These are phyloP conservation scores for Prunus yedoensis DNA, from an alignment of 331 rosid genomes.

Conservation along the genomic window DNA sequence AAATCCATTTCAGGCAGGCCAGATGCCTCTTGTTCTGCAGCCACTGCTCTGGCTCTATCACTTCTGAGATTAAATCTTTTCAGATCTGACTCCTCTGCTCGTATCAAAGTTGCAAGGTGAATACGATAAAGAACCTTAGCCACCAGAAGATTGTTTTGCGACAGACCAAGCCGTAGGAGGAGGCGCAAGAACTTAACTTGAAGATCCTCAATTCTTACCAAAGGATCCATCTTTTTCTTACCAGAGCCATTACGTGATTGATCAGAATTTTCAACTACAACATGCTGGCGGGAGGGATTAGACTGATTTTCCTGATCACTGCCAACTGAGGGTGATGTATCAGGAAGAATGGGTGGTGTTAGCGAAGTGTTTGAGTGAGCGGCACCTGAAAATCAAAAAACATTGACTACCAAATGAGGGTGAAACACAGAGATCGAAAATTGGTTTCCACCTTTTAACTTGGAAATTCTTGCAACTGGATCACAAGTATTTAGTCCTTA, in stretches of 20 bases:
- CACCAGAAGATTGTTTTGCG: slow-evolving; percentile 68
- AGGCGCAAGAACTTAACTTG: slow-evolving; percentile 71
- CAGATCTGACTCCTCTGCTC: slow-evolving; percentile 67
- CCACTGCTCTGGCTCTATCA: slow-evolving; percentile 48
- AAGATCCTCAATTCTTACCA: slow-evolving; percentile 64
- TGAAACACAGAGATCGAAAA: neutral
- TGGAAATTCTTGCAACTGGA: neutral
- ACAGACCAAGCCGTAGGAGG: slow-evolving; percentile 61
- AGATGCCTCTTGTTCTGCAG: slow-evolving; percentile 62
- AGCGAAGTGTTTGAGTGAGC: slow-evolving; percentile 35
- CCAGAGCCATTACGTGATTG: slow-evolving; percentile 32
- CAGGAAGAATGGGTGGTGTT: slow-evolving; percentile 26
- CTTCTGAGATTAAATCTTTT: slow-evolving; percentile 55
- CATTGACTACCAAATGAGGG: slow-evolving; percentile 9
- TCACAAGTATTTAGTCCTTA: neutral
- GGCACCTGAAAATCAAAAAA: slow-evolving; percentile 41
- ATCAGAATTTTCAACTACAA: slow-evolving; percentile 28
- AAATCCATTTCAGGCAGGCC: slow-evolving; percentile 61
- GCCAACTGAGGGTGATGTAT: slow-evolving; percentile 38
- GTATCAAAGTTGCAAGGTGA: slow-evolving; percentile 88
- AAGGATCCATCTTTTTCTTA: slow-evolving; percentile 49
- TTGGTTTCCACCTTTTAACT: neutral
- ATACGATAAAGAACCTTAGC: slow-evolving; percentile 87
- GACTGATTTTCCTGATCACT: slow-evolving; percentile 45
- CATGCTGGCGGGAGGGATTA: slow-evolving; percentile 38